Base-by-base conservation (phyloP, 1,284 basidiomycete genomes). In the Polyporus tsugae region DNA sequence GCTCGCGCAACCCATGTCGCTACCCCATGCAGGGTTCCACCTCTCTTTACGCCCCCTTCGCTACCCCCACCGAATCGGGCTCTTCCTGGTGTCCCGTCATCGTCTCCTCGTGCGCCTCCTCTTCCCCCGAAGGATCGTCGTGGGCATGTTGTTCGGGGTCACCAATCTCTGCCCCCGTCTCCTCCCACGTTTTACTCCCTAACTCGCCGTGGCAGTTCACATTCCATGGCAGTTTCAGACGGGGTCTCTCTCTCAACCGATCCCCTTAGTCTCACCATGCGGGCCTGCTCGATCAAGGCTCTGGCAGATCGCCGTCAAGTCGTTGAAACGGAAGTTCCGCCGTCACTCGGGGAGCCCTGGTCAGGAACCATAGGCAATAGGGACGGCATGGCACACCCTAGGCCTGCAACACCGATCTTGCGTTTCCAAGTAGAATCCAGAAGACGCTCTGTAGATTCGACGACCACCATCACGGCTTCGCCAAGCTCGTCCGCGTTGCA, bases 161-260 rank as follows among this genome's bases (percentile, higher is more conserved):
- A 73, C 62, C 67, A 67, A 57, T 75, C 74, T 0, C 67, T 75
- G 9, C 73, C 74, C 13, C 63, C 74, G 2, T 73, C 74, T 4
- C 73, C 72, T 6, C 62, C 42, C 25, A 36, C 39, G 39, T 11
- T 52, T 35, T 19, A 53, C 53, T 10, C 63, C 64, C 1, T 42
- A 22, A 44, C 58, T 22, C 61, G 49, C 64, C 52, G 25, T 29
- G 39, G 7, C 64, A 65, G 6, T 53, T n/a, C 49, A 64, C 60
- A 19, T 15, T 33, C 29, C 29, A 42, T 22, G 29, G 17, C 41
- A 35, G 6, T 4, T 3, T 22, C 41, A 6, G 52, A 65, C 13
- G 58, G 63, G 33, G 69, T 67, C 22, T 66, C 70, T 5, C 38
- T 64, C 2, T 70, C 74, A 22, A 68, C 66, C 11, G 70, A 75